Percentiles rank a stretch among this genome's conserved stretches.
Conservation (phyloP, 257 asterid species). For the Ballota nigra region DNA sequence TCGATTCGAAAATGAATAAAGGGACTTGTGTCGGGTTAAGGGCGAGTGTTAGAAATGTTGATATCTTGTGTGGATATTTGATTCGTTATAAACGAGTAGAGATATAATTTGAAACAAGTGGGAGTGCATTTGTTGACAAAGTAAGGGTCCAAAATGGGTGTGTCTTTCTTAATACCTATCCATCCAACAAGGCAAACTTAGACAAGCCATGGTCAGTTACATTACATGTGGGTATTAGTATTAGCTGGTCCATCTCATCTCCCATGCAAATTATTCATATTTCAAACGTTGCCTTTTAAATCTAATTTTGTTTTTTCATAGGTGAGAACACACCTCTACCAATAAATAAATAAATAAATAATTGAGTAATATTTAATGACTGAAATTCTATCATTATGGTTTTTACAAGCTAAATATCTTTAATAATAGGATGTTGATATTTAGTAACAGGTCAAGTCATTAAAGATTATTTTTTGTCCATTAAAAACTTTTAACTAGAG, state of each 20-base stretch:
- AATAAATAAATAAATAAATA: too few species aligned
- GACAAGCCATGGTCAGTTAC: neutral
- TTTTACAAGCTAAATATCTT: too few species aligned
- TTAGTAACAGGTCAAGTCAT: too few species aligned
- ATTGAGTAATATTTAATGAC: too few species aligned
- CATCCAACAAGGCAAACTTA: conserved; percentile 28
- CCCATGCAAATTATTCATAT: neutral
- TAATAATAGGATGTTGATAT: too few species aligned
- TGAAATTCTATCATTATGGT: too few species aligned
- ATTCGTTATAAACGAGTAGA: neutral
- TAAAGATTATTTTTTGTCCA: too few species aligned
- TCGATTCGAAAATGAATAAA: too few species aligned
- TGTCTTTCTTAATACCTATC: conserved; percentile 25
- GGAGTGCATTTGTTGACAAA: conserved; percentile 25
- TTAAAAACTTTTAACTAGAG: too few species aligned
- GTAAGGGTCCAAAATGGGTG: conserved; percentile 27
- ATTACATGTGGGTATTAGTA: neutral
- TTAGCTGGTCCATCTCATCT: neutral
- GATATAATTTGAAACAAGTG: neutral
- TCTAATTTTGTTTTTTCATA: neutral
- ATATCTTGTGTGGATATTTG: too few species aligned
- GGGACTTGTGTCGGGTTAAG: too few species aligned
- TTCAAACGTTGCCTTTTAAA: neutral
- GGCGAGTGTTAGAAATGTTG: too few species aligned
- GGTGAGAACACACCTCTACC: neutral